These are phyloP conservation scores for Fusarium penzigii DNA, from an alignment of 2,329 filamentous ascomycete genomes.

Conservation along the genomic window DNA sequence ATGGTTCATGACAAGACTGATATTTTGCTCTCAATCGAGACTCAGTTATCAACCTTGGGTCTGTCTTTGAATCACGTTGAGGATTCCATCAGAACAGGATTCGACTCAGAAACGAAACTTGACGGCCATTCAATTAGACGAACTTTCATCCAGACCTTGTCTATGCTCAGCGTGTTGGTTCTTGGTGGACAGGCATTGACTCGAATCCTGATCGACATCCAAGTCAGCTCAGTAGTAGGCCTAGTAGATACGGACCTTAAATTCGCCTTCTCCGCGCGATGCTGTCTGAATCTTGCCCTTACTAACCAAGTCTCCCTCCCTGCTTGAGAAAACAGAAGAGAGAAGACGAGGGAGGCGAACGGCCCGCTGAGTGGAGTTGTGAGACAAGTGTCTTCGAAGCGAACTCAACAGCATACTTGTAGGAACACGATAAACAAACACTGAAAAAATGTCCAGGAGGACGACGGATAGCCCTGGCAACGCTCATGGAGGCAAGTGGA, in stretches of 20 bases:
- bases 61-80: no score
- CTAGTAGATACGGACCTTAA: no score
- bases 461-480: constrained; percentile 16
- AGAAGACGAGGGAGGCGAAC: not conserved
- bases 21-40: no score
- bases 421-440: constrained; percentile 14
- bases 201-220: not conserved
- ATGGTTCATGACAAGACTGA: no score
- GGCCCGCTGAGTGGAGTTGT: constrained; percentile 19
- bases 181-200: not conserved
- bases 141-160: not conserved
- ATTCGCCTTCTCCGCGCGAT: no score
- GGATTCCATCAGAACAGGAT: no score
- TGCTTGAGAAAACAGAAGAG: not conserved
- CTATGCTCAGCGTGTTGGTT: not conserved
- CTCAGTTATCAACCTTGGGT: no score
- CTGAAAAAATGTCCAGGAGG: not conserved
- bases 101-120: no score
- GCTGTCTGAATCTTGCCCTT: not conserved
- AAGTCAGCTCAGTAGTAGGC: not conserved
- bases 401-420: constrained; percentile 14
- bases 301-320: not conserved
- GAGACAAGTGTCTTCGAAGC: constrained; percentile 27
- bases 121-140: not conserved
- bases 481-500: constrained; percentile 6